Conservation (phyloP, 345 rosid species). For the Rhodamnia argentea region DNA sequence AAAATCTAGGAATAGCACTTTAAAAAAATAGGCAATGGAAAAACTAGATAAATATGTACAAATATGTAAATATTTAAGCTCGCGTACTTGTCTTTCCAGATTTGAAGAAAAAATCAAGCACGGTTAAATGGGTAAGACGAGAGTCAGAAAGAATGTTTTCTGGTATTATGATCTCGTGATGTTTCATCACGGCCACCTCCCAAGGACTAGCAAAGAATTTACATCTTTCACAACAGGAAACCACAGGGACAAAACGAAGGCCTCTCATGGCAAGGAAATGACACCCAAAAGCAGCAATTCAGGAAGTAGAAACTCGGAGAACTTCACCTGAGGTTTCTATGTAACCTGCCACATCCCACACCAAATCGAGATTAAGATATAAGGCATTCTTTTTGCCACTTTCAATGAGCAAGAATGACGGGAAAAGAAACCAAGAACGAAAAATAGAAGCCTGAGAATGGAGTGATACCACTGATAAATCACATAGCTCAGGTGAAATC, state of each 20-base stretch:
- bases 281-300: background rate
- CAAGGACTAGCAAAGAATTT: background rate
- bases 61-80: background rate
- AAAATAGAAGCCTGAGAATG: background rate
- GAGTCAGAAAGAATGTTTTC: background rate
- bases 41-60: background rate
- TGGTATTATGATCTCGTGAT: background rate
- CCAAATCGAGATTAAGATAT: background rate
- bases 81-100: background rate
- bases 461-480: background rate
- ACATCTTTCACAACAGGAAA: background rate
- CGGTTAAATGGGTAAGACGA: background rate
- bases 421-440: background rate
- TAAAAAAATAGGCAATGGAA: background rate
- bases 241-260: background rate
- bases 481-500: background rate
- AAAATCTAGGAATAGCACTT: too few species aligned
- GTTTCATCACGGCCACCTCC: background rate
- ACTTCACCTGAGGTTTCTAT: background rate
- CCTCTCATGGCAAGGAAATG: background rate
- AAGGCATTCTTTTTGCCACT: background rate
- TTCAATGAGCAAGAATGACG: background rate
- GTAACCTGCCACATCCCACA: background rate
- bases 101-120: background rate
- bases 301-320: background rate